Base-by-base conservation (phyloP, 2,329 filamentous ascomycete species). In the Diaporthe australafricana region DNA sequence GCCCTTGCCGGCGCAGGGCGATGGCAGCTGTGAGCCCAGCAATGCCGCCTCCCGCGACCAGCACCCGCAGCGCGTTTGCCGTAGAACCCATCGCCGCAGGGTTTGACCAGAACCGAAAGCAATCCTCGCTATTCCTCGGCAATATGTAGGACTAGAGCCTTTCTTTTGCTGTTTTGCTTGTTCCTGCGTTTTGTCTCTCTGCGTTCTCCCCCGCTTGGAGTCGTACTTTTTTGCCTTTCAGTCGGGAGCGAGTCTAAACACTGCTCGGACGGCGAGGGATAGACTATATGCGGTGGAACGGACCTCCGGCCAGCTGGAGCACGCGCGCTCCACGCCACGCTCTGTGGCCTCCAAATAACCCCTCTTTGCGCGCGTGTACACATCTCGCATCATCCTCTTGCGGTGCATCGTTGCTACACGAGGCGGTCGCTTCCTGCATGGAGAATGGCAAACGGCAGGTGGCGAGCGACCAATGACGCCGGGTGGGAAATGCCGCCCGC, bases 31-130 rank as follows among this genome's bases (percentile, higher is more conserved):
- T 16, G 4, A 73, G 63, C 11, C 72, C 72, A 3, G 47, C 72
- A 32, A 73, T 71, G 3, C 72, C 72, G 4, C 72, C 72, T 53
- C 72, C 72, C 11, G 47, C 72, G 38, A 73, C 60, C 27, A 73
- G 65, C 20, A 71, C 50, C 16, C 55, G 56, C 7, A 73, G 47
- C 20, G 47, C 48, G 16, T 62, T 63, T 40, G 22, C 9, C 6
- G 66, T 57, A 38, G 52, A 57, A 3, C 40, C 52, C 66, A 68
- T 68, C 45, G 30, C 30, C 45, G n/a, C 27, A 50, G 6, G 7
- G 22, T 16, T 32, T 16, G 25, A 8, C 20, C 60, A 65, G n/a
- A 20, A 63, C 12, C 8, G 20, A 5, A 35, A 35, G 25, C 5
- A 2, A 48, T 25, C 22, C 20, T 42, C 30, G n/a, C n/a, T n/a